Percentiles rank a stretch among this genome's conserved stretches.
Evolutionary conservation across 2,329 filamentous ascomycete genomes (phyloP).

Genomic region (Aspergillus proliferans): DNA sequence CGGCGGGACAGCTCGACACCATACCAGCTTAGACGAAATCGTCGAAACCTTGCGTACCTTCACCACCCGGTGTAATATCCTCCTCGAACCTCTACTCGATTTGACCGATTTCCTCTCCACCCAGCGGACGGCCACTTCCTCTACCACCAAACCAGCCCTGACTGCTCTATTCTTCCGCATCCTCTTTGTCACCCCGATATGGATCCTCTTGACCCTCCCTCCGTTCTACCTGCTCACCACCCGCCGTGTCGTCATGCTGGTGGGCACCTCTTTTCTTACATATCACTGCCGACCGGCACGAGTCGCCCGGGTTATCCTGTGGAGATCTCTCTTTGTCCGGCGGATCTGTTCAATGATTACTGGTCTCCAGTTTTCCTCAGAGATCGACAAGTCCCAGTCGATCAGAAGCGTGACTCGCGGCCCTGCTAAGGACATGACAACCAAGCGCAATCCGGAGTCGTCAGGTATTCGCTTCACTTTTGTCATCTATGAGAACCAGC

Average conservation of each 20-base stretch:
- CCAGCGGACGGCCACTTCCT: conserved; percentile 81
- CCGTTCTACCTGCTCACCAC: conserved; percentile 82
- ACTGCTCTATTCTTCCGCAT: conserved; percentile 87
- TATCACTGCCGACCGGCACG: conserved; percentile 88
- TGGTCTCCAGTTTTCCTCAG: conserved; percentile 61
- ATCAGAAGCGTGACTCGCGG: conserved; percentile 38
- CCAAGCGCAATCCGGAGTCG: conserved; percentile 43
- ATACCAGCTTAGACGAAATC: conserved; percentile 95
- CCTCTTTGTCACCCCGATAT: conserved; percentile 78
- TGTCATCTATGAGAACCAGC: conserved; percentile 91
- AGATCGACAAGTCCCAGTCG: conserved; percentile 16
- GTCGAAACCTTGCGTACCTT: conserved; percentile 88
- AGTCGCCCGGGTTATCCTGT: conserved; percentile 79
- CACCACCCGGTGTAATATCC: conserved; percentile 82
- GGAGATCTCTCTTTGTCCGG: conserved; percentile 75
- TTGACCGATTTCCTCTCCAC: conserved; percentile 92
- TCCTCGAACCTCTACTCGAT: conserved; percentile 80
- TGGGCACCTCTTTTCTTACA: conserved; percentile 80
- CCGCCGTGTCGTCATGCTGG: conserved; percentile 71
- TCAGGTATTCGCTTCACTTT: conserved; percentile 93
- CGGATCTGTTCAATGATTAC: conserved; percentile 66
- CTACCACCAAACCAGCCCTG: conserved; percentile 82
- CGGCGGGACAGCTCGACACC: conserved; percentile 62
- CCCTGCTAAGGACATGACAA: conserved; percentile 43
- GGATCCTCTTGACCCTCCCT: conserved; percentile 75